Conservation (phyloP, 192 early-diverging fungal species). For the Coemansia sp. region DNA sequence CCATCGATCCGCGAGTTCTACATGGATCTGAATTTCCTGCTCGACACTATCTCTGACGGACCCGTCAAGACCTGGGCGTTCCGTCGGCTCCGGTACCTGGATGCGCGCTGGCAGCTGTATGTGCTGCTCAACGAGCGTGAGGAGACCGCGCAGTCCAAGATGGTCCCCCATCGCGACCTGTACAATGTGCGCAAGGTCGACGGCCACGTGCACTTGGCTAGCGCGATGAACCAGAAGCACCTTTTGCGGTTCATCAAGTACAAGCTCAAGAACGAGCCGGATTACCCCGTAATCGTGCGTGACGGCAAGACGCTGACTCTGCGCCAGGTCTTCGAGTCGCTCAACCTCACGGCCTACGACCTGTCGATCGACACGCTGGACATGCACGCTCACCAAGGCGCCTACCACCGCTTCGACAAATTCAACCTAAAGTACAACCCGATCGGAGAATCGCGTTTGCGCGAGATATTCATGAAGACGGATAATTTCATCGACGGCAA, state of each 20-base stretch:
- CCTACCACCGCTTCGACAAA: slow-evolving; percentile 96
- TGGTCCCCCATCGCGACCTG: slow-evolving; percentile 92
- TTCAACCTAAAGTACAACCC: slow-evolving; percentile 98
- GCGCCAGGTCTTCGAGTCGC: slow-evolving; percentile 82
- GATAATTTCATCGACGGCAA: slow-evolving; percentile 87
- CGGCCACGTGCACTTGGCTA: slow-evolving; percentile 91
- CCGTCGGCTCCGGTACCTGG: slow-evolving; percentile 85
- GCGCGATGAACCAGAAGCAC: slow-evolving; percentile 98
- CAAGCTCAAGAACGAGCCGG: slow-evolving; percentile 73
- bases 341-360: slow-evolving; percentile 92
- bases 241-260: slow-evolving; percentile 93
- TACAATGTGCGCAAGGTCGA: slow-evolving; percentile 99
- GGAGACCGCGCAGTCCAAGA: slow-evolving; percentile 91
- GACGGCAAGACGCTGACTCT: slow-evolving; percentile 83
- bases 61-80: slow-evolving; percentile 94
- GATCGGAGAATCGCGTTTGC: slow-evolving; percentile 88
- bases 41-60: slow-evolving; percentile 78
- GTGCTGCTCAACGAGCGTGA: slow-evolving; percentile 90
- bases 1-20: slow-evolving; percentile 84
- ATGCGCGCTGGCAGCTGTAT: slow-evolving; percentile 94
- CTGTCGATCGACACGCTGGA: slow-evolving; percentile 93
- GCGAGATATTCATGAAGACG: slow-evolving; percentile 96
- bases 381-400: slow-evolving; percentile 97
- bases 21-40: slow-evolving; percentile 79
- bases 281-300: slow-evolving; percentile 84